phyloP scores from a whole-genome alignment of 2,329 filamentous ascomycete genomes.

The Epichloe sp. region DNA sequence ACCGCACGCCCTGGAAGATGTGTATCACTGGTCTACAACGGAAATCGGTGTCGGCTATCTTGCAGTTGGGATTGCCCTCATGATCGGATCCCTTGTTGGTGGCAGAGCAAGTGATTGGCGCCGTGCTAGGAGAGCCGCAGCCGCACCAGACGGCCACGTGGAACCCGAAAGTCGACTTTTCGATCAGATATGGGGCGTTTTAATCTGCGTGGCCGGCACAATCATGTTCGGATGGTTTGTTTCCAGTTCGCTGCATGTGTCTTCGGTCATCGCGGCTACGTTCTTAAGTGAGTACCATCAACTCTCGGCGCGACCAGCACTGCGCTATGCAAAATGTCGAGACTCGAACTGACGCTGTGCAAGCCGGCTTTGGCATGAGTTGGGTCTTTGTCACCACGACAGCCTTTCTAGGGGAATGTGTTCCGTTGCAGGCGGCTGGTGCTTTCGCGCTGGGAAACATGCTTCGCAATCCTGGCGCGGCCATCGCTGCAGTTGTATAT shows the following conservation, averaged over 20 bases:
- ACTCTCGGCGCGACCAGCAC: background rate
- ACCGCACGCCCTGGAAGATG: slow-evolving; percentile 15
- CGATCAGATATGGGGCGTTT: slow-evolving; percentile 26
- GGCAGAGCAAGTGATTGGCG: slow-evolving; percentile 25
- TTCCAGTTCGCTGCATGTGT: slow-evolving; percentile 14
- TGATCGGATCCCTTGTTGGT: slow-evolving; percentile 22
- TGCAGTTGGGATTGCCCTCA: slow-evolving; percentile 12
- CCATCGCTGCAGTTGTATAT: slow-evolving; percentile 24
- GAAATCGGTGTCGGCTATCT: slow-evolving; percentile 24
- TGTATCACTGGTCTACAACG: slow-evolving; percentile 21
- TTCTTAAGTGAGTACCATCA: slow-evolving; percentile 14
- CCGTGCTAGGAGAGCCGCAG: slow-evolving; percentile 11
- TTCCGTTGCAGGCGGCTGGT: slow-evolving; percentile 24
- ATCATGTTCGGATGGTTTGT: slow-evolving; percentile 29
- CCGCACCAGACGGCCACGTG: slow-evolving; percentile 9
- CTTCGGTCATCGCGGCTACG: slow-evolving; percentile 16
- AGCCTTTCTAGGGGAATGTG: slow-evolving; percentile 26
- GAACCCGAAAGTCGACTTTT: slow-evolving; percentile 25
- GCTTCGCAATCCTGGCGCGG: slow-evolving; percentile 26
- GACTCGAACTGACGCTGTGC: slow-evolving; percentile 1
- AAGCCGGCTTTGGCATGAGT: slow-evolving; percentile 22
- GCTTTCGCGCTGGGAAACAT: slow-evolving; percentile 27
- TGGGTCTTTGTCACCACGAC: slow-evolving; percentile 29
- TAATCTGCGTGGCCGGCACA: slow-evolving; percentile 23
- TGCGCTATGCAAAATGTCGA: background rate